These are phyloP conservation scores for Claviceps quebecensis DNA, from an alignment of 2,329 filamentous ascomycete species.

Conservation along the genomic window DNA sequence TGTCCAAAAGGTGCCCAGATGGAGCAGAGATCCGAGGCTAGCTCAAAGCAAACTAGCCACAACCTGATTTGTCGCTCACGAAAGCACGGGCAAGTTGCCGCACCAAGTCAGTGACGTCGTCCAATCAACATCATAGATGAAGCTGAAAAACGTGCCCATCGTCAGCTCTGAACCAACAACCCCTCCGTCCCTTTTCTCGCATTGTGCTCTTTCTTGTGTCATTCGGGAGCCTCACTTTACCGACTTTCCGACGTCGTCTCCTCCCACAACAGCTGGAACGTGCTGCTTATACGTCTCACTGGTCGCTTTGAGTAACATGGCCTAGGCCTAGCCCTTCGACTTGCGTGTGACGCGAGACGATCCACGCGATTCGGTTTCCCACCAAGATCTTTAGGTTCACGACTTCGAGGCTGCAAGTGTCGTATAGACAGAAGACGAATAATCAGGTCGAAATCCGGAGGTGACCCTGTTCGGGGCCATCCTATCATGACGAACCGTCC, in stretches of 20 bases:
- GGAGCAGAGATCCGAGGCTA: too few species aligned
- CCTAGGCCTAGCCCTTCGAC: neutral
- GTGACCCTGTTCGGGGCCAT: neutral
- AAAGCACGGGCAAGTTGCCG: neutral
- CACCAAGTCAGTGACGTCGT: neutral
- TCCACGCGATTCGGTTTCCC: slow-evolving; percentile 1
- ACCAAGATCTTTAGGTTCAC: neutral
- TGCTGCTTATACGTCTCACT: neutral
- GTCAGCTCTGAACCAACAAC: too few species aligned
- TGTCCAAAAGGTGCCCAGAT: too few species aligned
- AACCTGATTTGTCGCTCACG: too few species aligned
- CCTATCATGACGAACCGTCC: slow-evolving; percentile 5
- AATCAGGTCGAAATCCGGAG: too few species aligned
- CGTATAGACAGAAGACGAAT: too few species aligned
- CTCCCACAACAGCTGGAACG: neutral
- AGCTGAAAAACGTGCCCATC: too few species aligned
- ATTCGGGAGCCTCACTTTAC: too few species aligned
- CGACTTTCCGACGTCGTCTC: too few species aligned
- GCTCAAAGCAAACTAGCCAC: too few species aligned
- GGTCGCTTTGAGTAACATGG: neutral
- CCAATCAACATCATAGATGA: neutral
- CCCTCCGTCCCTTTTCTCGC: neutral
- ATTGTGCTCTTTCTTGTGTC: neutral
- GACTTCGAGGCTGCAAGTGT: neutral
- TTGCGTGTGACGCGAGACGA: neutral